Evolutionary conservation across 345 rosid genomes (phyloP).

Genomic region (Orychophragmus violaceus): DNA sequence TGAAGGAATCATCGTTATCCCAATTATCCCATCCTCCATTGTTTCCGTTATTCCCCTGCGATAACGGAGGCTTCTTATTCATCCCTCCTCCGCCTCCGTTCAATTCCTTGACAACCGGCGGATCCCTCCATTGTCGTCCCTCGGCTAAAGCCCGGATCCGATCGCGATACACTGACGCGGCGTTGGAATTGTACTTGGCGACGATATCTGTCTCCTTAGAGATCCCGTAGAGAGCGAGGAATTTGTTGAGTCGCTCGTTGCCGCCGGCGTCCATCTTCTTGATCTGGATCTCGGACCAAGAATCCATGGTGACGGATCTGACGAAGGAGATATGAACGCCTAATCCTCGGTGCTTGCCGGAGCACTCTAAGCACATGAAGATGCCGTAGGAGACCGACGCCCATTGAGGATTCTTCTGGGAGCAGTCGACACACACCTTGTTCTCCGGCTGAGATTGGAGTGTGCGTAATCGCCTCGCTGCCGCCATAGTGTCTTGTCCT

Average conservation of each 20-base stretch:
- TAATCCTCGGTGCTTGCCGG: conserved; percentile 95
- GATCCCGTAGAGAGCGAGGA: conserved; percentile 62
- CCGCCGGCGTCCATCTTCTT: conserved; percentile 97
- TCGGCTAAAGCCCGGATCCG: conserved; percentile 82
- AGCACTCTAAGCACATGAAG: conserved; percentile 98
- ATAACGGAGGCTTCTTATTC: conserved; percentile 52
- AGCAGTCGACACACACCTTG: conserved; percentile 89
- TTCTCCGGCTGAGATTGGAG: conserved; percentile 82
- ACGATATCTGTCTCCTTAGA: conserved; percentile 72
- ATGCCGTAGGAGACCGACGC: conserved; percentile 93
- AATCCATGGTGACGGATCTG: conserved; percentile 98
- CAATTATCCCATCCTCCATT: conserved; percentile 85
- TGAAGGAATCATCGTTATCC: conserved; percentile 67
- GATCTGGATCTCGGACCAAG: conserved; percentile 98
- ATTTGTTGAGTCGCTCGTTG: conserved; percentile 67
- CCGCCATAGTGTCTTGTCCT: conserved; percentile 46
- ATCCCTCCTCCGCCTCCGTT: conserved; percentile 36
- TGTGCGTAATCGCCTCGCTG: conserved; percentile 67
- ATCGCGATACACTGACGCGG: conserved; percentile 75
- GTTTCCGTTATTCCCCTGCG: conserved; percentile 29
- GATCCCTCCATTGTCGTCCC: conserved; percentile 76
- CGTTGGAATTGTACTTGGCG: conserved; percentile 78
- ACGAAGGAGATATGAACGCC: conserved; percentile 98
- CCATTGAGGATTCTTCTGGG: conserved; percentile 99
- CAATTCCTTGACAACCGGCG: conserved; percentile 63